phyloP scores from a whole-genome alignment of 2,329 filamentous ascomycete species.

The Colletotrichum spinosum region DNA sequence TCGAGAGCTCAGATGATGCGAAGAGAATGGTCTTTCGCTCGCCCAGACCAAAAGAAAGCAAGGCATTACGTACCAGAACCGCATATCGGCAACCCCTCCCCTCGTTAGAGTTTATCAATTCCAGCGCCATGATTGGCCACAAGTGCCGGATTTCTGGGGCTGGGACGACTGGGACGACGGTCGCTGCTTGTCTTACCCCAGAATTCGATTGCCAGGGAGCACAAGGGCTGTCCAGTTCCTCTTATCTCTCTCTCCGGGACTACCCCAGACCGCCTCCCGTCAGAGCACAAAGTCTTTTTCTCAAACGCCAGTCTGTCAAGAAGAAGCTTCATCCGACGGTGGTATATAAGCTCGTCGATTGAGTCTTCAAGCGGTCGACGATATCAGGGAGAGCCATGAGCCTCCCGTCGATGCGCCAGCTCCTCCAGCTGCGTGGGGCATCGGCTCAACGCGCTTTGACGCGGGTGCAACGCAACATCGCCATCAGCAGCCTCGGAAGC shows the following conservation, averaged over 20 bases:
- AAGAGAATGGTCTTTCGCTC: conserved; percentile 9
- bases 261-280: conserved; percentile 27
- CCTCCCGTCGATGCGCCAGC: conserved; percentile 30
- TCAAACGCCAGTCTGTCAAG: not conserved
- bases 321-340: not conserved
- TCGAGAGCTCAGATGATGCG: conserved; percentile 1
- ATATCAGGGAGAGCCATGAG: conserved; percentile 26
- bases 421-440: conserved; percentile 33
- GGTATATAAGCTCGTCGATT: not conserved
- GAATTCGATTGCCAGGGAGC: conserved; percentile 16
- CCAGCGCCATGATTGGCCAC: conserved; percentile 27
- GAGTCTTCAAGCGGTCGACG: not conserved
- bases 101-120: conserved; percentile 26
- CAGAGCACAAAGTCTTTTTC: conserved; percentile 12
- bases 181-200: conserved; percentile 32
- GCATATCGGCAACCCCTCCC: conserved; percentile 8
- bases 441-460: conserved; percentile 35
- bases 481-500: not conserved
- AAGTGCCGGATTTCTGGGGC: conserved; percentile 9
- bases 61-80: conserved; percentile 27
- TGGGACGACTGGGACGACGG: not conserved
- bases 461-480: conserved; percentile 10
- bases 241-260: conserved; percentile 23
- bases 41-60: not conserved
- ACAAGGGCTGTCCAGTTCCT: conserved; percentile 6